Evolutionary conservation across 306 rosid species (phyloP).

Genomic region (Myrica gale): DNA sequence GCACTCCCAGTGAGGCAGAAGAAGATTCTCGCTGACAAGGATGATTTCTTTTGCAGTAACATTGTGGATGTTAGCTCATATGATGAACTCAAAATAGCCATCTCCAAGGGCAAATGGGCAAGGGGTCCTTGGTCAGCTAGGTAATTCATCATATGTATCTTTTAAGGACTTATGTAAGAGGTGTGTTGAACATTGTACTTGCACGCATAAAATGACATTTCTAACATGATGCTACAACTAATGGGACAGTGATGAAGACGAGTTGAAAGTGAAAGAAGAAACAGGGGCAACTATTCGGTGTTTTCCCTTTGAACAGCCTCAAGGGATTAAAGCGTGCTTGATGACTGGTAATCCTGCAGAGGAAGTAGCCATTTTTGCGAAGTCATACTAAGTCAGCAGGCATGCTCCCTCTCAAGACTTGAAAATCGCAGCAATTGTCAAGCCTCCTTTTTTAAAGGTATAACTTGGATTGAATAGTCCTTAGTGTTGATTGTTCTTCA

Average conservation of each 20-base stretch:
- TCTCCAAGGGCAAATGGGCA: constrained; percentile 95
- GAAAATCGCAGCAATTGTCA: constrained; percentile 5
- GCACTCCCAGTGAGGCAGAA: constrained; percentile 3
- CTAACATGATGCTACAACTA: constrained; percentile 29
- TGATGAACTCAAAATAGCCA: constrained; percentile 82
- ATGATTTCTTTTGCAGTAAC: constrained; percentile 52
- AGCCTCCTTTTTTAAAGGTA: constrained; percentile 17
- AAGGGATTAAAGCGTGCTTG: constrained; percentile 65
- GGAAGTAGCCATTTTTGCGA: constrained; percentile 93
- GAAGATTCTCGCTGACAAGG: constrained; percentile 23
- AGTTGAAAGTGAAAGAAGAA: constrained; percentile 88
- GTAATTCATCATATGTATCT: constrained; percentile 35
- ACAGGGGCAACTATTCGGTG: constrained; percentile 97
- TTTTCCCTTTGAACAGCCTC: constrained; percentile 84
- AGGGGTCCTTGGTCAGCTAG: constrained; percentile 99
- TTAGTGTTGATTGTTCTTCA: constrained; percentile 21
- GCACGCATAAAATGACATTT: constrained; percentile 22
- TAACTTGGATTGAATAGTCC: constrained; percentile 18
- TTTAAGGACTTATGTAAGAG: neutral
- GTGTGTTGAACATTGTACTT: neutral
- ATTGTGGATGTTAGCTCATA: constrained; percentile 83
- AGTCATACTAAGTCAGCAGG: constrained; percentile 57
- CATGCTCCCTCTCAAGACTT: constrained; percentile 9
- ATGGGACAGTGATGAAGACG: constrained; percentile 68
- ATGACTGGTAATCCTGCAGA: constrained; percentile 82